Percentiles rank a stretch among this genome's conserved stretches.
Evolutionary conservation across 225 moss, liverwort and hornwort species (phyloP).

Genomic region (Ulota crispa): DNA sequence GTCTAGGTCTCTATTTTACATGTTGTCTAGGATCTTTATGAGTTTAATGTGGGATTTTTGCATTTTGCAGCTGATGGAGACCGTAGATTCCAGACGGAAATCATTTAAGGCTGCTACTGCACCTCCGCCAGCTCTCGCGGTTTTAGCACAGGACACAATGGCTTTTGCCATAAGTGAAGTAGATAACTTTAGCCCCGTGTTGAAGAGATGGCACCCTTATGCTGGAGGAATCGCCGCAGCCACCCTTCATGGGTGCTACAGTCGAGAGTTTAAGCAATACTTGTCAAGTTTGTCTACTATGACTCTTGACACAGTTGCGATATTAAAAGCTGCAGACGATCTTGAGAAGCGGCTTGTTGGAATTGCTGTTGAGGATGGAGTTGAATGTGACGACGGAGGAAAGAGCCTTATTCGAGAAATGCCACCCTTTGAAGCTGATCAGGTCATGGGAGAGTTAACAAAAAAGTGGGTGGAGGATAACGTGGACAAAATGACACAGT

Average conservation of each 20-base stretch:
- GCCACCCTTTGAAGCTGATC: constrained; percentile 89
- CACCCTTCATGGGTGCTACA: constrained; percentile 86
- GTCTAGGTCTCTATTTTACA: background rate
- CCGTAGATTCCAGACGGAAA: constrained; percentile 58
- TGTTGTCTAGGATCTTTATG: background rate
- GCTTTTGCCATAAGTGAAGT: constrained; percentile 75
- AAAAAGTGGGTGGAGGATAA: constrained; percentile 84
- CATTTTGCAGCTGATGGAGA: constrained; percentile 71
- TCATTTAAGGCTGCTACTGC: constrained; percentile 50
- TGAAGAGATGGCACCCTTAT: constrained; percentile 84
- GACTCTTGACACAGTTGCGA: constrained; percentile 73
- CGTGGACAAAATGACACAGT: constrained; percentile 64
- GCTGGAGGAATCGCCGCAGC: constrained; percentile 91
- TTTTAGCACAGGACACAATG: constrained; percentile 79
- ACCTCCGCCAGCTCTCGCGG: constrained; percentile 61
- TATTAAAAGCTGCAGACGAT: constrained; percentile 75
- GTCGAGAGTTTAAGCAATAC: constrained; percentile 75
- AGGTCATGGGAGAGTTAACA: constrained; percentile 58
- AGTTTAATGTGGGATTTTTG: background rate
- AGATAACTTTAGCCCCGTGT: constrained; percentile 67
- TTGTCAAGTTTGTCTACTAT: constrained; percentile 51
- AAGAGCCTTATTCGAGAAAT: constrained; percentile 88
- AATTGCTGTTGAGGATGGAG: constrained; percentile 94
- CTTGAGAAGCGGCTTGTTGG: constrained; percentile 85
- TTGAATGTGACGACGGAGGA: constrained; percentile 91